Conservation (phyloP, 2,329 filamentous ascomycete genomes). For the Cryoendolithus antarcticus region DNA sequence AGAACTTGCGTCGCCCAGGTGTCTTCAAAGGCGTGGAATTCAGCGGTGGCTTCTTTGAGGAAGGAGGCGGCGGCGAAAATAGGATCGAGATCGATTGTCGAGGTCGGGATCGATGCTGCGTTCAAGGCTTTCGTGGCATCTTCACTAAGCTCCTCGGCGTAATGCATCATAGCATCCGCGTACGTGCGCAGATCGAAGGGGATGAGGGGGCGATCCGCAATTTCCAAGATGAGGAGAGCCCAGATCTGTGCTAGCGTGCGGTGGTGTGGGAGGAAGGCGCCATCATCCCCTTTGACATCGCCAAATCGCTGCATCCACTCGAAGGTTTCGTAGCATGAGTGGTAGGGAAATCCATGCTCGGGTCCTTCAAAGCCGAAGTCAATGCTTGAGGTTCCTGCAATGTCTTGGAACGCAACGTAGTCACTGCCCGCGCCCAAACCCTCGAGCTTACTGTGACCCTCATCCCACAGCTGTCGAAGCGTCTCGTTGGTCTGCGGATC, state of each 20-base stretch:
- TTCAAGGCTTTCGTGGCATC: conserved; percentile 34
- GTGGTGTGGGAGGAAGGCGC: conserved; percentile 57
- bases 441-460: conserved; percentile 47
- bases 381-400: conserved; percentile 77
- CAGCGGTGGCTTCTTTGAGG: conserved; percentile 46
- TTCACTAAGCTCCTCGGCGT: conserved; percentile 53
- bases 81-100: conserved; percentile 40
- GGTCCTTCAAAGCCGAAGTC: conserved; percentile 66
- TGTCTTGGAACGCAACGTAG: conserved; percentile 80
- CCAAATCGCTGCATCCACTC: conserved; percentile 71
- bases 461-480: conserved; percentile 65
- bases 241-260: conserved; percentile 65
- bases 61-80: conserved; percentile 51
- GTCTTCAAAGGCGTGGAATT: conserved; percentile 65
- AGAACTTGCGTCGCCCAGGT: conserved; percentile 65
- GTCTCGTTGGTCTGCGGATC: conserved; percentile 57
- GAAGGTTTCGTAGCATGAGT: conserved; percentile 82
- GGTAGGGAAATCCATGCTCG: conserved; percentile 50
- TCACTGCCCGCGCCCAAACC: conserved; percentile 66
- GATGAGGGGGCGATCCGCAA: conserved; percentile 67
- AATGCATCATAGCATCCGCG: conserved; percentile 49
- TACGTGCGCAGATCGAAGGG: conserved; percentile 73
- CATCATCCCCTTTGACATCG: conserved; percentile 48
- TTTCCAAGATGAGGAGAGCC: conserved; percentile 70
- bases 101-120: conserved; percentile 1